phyloP scores from a whole-genome alignment of 2,329 filamentous ascomycete genomes.

The Didymella pomorum region DNA sequence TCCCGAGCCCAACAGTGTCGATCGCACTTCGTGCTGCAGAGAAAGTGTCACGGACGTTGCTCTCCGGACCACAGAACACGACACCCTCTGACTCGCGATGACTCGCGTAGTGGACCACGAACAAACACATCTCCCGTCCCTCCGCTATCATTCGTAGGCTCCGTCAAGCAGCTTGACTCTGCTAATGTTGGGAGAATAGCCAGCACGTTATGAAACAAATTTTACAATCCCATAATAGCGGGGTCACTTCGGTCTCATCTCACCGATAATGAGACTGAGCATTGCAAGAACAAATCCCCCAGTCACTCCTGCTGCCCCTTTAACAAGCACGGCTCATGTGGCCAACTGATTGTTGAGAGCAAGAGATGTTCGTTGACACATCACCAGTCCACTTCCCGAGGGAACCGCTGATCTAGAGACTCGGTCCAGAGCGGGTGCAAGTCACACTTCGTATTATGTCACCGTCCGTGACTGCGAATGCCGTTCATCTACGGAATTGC shows the following conservation, averaged over 20 bases:
- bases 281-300: not conserved
- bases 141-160: slow-evolving; percentile 11
- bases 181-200: slow-evolving; percentile 3
- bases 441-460: slow-evolving; percentile 1
- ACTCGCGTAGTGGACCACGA: slow-evolving; percentile 9
- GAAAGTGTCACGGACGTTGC: not conserved
- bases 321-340: not conserved
- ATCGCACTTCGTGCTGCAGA: slow-evolving; percentile 2
- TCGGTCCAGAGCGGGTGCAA: not conserved
- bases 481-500: not conserved
- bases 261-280: not conserved
- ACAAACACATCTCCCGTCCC: slow-evolving; percentile 2
- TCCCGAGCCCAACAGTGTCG: slow-evolving; percentile 4
- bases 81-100: slow-evolving; percentile 6
- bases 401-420: not conserved
- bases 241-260: slow-evolving; percentile 2
- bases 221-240: not conserved
- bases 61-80: not conserved
- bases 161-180: slow-evolving; percentile 1
- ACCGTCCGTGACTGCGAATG: not conserved
- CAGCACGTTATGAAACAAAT: not conserved
- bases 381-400: not conserved
- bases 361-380: not conserved
- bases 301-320: not conserved
- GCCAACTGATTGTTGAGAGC: not conserved